Percentiles rank a stretch among this genome's conserved stretches.
phyloP scores from a whole-genome alignment of 257 asterid species.

The Fraxinus excelsior region DNA sequence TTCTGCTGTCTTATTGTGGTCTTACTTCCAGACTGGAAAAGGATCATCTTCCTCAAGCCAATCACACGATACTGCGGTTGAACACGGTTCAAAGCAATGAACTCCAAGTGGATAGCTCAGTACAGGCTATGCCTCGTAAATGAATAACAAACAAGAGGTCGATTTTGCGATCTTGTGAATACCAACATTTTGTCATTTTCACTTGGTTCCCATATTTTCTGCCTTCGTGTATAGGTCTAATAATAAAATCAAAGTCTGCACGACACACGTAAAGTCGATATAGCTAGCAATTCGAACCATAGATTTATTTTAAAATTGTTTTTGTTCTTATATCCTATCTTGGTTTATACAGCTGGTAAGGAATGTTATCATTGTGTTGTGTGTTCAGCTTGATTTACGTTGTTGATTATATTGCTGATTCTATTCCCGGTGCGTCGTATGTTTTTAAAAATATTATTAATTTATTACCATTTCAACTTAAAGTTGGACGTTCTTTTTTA shows the following conservation, averaged over 20 bases:
- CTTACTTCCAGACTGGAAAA: constrained; percentile 63
- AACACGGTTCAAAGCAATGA: constrained; percentile 31
- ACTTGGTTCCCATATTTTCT: constrained; percentile 29
- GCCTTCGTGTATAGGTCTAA: constrained; percentile 42
- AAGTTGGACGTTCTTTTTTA: too few relatives aligned
- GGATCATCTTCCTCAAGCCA: constrained; percentile 41
- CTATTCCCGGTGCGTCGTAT: too few relatives aligned
- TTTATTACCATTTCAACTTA: too few relatives aligned
- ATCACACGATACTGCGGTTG: constrained; percentile 36
- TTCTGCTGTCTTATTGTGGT: constrained; percentile 60
- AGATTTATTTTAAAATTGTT: background rate
- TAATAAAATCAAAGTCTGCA: constrained; percentile 31
- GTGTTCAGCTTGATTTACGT: constrained; percentile 1
- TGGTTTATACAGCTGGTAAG: background rate
- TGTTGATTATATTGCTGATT: background rate
- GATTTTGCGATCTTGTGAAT: constrained; percentile 42
- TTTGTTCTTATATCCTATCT: background rate
- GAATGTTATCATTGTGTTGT: background rate
- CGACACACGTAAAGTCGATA: constrained; percentile 24
- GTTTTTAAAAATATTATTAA: too few relatives aligned
- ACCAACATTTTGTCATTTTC: constrained; percentile 26
- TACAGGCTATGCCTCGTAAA: constrained; percentile 19
- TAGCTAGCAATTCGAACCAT: constrained; percentile 24
- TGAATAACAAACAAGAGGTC: constrained; percentile 45
- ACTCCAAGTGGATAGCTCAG: constrained; percentile 32